Conservation (phyloP, 2,329 filamentous ascomycete species). For the Ceratocystis destructans region DNA sequence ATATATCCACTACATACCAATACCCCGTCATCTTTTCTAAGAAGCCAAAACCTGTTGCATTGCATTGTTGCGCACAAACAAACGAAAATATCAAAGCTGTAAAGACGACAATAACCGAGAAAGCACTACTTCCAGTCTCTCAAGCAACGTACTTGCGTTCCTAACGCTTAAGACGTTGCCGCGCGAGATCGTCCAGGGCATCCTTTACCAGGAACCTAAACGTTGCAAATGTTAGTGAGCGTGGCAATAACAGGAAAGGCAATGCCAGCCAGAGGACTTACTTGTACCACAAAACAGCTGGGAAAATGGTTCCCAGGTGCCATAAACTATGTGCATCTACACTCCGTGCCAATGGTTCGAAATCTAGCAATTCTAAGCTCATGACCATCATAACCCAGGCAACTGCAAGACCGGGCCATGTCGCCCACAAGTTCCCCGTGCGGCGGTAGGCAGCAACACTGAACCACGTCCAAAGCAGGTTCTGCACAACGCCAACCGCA, state of each 20-base stretch:
- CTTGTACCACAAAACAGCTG: constrained; percentile 88
- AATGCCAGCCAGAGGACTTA: constrained; percentile 40
- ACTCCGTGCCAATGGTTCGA: constrained; percentile 67
- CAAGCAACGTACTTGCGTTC: constrained; percentile 5
- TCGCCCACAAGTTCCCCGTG: constrained; percentile 62
- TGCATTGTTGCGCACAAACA: not conserved
- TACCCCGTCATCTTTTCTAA: not conserved
- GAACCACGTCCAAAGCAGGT: constrained; percentile 75
- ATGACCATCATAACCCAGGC: constrained; percentile 86
- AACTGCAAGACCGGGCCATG: constrained; percentile 82
- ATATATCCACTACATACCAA: not conserved
- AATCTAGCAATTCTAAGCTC: constrained; percentile 91
- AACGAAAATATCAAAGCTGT: not conserved
- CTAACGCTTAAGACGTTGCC: constrained; percentile 23
- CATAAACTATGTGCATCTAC: constrained; percentile 91
- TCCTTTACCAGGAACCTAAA: constrained; percentile 74
- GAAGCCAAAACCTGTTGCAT: not conserved
- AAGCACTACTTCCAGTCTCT: not conserved
- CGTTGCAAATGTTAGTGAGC: not conserved
- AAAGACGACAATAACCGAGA: not conserved
- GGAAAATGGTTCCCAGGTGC: constrained; percentile 85
- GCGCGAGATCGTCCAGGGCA: constrained; percentile 65
- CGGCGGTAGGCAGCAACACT: constrained; percentile 60
- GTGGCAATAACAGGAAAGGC: not conserved
- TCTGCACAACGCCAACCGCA: constrained; percentile 62